Base-by-base conservation (phyloP, 2,329 filamentous ascomycete species). In the Hypoxylon sp. region DNA sequence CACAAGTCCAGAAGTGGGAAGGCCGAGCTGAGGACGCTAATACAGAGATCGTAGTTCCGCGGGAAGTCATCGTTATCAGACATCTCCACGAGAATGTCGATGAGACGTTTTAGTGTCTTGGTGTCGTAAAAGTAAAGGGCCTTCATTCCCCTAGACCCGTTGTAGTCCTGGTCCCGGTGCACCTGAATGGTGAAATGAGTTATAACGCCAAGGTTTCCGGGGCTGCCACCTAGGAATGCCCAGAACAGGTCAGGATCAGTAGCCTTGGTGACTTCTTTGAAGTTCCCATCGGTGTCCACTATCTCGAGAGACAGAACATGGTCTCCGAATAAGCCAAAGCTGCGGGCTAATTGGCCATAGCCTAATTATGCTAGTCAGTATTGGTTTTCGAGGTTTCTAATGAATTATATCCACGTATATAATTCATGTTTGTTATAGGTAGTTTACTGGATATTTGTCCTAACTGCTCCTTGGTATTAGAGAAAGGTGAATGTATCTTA, bases 171-270 rank as follows among this genome's bases (percentile, higher is more conserved):
- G 46, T 81, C 80, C 10, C 77, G 78, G 57, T 82, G 76, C 1
- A 81, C 81, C 65, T 83, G 79, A 29, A 84, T 76, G 0, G 85
- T 88, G 76, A 87, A 82, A 5, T 86, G 87, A 0, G 83, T 81
- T 3, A 90, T 82, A 3, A 90, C 81, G 0, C 85, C 88, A 54
- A 87, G 86, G 35, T 85, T 89, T 1, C 86, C 87, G 0, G 84
- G 86, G 2, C 88, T 88, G 2, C 88, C 87, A 2, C 87, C 87
- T 6, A 83, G 80, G 2, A 89, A 79, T 1, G 87, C 88, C 81
- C 86, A 90, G 77, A 88, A 90, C 0, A 90, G 80, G 42, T 90
- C 87, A 0, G 82, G 71, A 57, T 90, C 82, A n/a, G 80, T 76
- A 0, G 80, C 72, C n/a, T 80, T 83, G 17, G 81, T 85, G 3